Base-by-base conservation (phyloP, 176 grass and related monocot genomes). In the Ensete glaucum region DNA sequence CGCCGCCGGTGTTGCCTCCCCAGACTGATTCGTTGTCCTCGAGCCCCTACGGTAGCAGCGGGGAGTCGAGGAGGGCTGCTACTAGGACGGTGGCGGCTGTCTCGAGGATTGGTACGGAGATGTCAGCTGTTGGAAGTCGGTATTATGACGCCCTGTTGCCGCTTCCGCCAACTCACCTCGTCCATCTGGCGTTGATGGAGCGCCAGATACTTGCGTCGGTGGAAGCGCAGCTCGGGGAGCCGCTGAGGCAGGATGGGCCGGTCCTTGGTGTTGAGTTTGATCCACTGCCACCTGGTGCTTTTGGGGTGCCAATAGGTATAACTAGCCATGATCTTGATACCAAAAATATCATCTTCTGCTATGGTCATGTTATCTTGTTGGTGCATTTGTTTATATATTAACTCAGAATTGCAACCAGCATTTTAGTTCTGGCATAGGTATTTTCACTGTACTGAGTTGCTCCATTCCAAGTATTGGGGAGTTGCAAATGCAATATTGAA, bases 261-360 rank as follows among this genome's bases (percentile, higher is more conserved):
- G 78, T 83, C 51, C 91, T 99, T 67, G 96, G 96, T 6, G 64
- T 87, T 20, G 88, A 85, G 54, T 99, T 99, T 54, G 96, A 94
- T 67, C 96, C 88, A 0, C 84, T 89, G 27, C 96, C 96, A 65
- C 91, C 96, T 66, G 96, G 91, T 19, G 88, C 96, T 75, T 99
- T 95, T 75, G 96, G 96, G 8, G 86, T 86, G 11, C 96, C 96
- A 69, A 85, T 99, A 66, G 91, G 91, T 99, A 89, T 52, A 57
- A 72, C 19, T 50, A 24, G 12, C 29, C 20, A 9, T 16, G 9
- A 51, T 53, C 12, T 48, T 1, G 14, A 71, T 34, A 74, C 8
- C n/a, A 24, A 85, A 85, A 5, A 59, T 9, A 29, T 54, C 63
- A 50, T 8, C n/a, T 70, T 51, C 51, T 70, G 2, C 24, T 25